phyloP scores from a whole-genome alignment of 805 yeast genomes.

The Grigorovia transvaalensis region DNA sequence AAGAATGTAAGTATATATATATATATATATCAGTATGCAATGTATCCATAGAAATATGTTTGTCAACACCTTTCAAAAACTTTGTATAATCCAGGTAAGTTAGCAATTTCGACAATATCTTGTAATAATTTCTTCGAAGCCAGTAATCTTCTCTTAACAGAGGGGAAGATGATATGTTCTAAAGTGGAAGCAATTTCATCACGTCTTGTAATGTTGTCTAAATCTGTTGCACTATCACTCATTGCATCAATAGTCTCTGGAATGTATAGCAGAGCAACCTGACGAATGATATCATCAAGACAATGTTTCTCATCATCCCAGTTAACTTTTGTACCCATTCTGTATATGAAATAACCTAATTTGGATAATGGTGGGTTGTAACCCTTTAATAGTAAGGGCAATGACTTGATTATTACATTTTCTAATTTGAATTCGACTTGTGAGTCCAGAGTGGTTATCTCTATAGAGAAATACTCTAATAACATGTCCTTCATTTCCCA shows the following conservation, averaged over 20 bases:
- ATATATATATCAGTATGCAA: not conserved
- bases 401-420: slow-evolving; percentile 32
- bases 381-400: slow-evolving; percentile 63
- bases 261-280: slow-evolving; percentile 61
- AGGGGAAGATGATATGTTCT: slow-evolving; percentile 57
- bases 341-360: slow-evolving; percentile 54
- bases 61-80: slow-evolving; percentile 83
- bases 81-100: slow-evolving; percentile 77
- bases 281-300: slow-evolving; percentile 50
- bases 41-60: too few relatives aligned
- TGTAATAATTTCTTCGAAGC: slow-evolving; percentile 45
- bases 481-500: slow-evolving; percentile 65
- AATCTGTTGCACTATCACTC: slow-evolving; percentile 11
- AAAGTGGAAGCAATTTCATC: slow-evolving; percentile 31
- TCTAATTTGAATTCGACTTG: slow-evolving; percentile 22
- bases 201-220: slow-evolving; percentile 18
- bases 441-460: slow-evolving; percentile 25
- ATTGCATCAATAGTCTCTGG: slow-evolving; percentile 41
- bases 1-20: not conserved
- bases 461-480: slow-evolving; percentile 62
- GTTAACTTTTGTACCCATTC: slow-evolving; percentile 47
- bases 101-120: slow-evolving; percentile 76
- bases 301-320: slow-evolving; percentile 65
- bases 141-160: slow-evolving; percentile 48
- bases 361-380: slow-evolving; percentile 55